Evolutionary conservation across 2,329 filamentous ascomycete species (phyloP).

Genomic region (Diaporthe nobilis): DNA sequence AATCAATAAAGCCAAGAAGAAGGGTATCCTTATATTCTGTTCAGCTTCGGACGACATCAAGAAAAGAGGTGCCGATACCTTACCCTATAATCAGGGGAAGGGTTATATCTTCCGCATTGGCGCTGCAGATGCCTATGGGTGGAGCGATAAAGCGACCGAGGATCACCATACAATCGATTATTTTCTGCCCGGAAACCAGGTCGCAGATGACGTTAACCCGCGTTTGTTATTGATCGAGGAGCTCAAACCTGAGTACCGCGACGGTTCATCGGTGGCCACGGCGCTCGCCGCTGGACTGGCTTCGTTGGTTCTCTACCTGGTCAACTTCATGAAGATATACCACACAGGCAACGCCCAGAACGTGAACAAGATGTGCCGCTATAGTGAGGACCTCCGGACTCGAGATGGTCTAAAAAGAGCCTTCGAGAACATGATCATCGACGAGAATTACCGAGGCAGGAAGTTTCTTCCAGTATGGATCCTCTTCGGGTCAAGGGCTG

Average conservation of each 20-base stretch:
- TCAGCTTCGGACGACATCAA: slow-evolving; percentile 20
- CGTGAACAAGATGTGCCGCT: neutral
- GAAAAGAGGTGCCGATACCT: slow-evolving; percentile 16
- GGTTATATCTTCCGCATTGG: slow-evolving; percentile 14
- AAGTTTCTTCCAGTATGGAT: slow-evolving; percentile 17
- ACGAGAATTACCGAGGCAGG: slow-evolving; percentile 12
- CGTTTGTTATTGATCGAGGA: neutral
- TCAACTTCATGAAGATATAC: slow-evolving; percentile 7
- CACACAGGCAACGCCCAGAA: neutral
- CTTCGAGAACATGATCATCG: slow-evolving; percentile 12
- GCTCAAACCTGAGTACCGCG: slow-evolving; percentile 9
- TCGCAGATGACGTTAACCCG: slow-evolving; percentile 22
- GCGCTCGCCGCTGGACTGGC: slow-evolving; percentile 26
- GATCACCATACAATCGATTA: slow-evolving; percentile 20
- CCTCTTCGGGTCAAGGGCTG: slow-evolving; percentile 2
- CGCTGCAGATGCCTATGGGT: slow-evolving; percentile 19
- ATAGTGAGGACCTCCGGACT: neutral
- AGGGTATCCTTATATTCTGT: neutral
- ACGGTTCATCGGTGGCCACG: slow-evolving; percentile 26
- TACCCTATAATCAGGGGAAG: slow-evolving; percentile 11
- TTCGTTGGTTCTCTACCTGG: slow-evolving; percentile 3
- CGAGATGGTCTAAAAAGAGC: slow-evolving; percentile 16
- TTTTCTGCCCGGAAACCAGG: slow-evolving; percentile 16
- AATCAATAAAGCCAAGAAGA: neutral
- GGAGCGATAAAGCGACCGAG: slow-evolving; percentile 17